Conservation (phyloP, 305 asterid genomes). For the Galium porrigens region DNA sequence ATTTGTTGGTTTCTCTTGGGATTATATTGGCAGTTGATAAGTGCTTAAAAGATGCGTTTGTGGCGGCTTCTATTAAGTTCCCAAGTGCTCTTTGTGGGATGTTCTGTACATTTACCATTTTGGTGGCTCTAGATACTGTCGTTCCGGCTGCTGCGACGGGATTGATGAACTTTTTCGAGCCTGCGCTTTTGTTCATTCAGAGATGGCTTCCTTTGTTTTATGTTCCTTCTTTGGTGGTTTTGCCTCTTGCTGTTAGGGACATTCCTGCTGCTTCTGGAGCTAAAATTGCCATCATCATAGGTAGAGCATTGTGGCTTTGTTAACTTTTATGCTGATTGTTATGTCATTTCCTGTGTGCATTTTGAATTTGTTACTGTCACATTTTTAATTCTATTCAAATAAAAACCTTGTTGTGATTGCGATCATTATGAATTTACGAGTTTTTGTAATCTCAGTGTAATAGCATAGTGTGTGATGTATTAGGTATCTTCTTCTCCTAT, state of each 20-base stretch:
- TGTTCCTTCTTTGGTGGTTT: conserved; percentile 82
- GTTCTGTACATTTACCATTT: conserved; percentile 74
- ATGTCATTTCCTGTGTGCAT: background rate
- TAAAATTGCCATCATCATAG: conserved; percentile 58
- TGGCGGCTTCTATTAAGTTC: conserved; percentile 75
- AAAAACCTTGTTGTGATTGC: background rate
- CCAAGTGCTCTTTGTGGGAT: conserved; percentile 93
- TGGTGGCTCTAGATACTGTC: conserved; percentile 51
- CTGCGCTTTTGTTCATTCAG: conserved; percentile 80
- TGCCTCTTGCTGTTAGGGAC: conserved; percentile 77
- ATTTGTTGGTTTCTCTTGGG: conserved; percentile 67
- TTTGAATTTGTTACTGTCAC: background rate
- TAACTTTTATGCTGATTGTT: background rate
- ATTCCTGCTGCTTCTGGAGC: conserved; percentile 85
- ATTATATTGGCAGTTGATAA: conserved; percentile 66
- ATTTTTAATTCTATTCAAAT: background rate
- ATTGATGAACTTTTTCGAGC: conserved; percentile 82
- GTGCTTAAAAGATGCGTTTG: conserved; percentile 59
- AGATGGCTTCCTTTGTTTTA: conserved; percentile 96
- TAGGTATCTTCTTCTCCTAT: background rate
- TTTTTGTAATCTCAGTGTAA: no score
- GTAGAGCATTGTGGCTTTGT: conserved; percentile 20
- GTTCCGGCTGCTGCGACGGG: conserved; percentile 62
- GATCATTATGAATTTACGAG: background rate
- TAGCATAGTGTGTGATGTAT: background rate